phyloP scores from a whole-genome alignment of 352 stramenopile species.

The Discostella stelligera region DNA sequence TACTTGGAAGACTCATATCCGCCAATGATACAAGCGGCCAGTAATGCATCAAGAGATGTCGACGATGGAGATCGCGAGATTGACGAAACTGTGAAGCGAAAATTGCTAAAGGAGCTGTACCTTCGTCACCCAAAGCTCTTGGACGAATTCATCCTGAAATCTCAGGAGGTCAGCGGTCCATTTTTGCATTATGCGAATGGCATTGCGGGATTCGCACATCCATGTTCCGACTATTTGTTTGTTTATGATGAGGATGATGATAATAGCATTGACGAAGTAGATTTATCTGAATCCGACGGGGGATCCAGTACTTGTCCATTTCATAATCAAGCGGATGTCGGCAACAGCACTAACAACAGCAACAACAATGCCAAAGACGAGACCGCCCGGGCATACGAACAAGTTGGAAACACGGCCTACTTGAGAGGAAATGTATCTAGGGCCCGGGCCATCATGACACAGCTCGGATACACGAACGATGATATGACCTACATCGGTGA shows the following conservation, averaged over 20 bases:
- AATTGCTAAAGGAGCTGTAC: constrained; percentile 32
- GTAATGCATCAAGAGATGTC: constrained; percentile 22
- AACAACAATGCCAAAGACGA: constrained; percentile 49
- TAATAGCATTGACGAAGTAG: constrained; percentile 32
- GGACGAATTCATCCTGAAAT: constrained; percentile 40
- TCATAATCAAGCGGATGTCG: constrained; percentile 1
- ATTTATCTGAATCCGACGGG: constrained; percentile 2
- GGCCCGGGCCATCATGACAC: constrained; percentile 64
- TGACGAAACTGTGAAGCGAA: constrained; percentile 49
- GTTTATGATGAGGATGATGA: constrained; percentile 57
- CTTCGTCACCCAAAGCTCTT: constrained; percentile 24
- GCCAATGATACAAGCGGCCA: constrained; percentile 12
- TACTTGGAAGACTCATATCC: constrained; percentile 50
- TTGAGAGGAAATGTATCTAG: constrained; percentile 57
- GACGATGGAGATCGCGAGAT: constrained; percentile 22
- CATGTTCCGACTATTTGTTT: constrained; percentile 46
- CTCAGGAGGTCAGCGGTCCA: constrained; percentile 30
- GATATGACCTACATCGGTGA: constrained; percentile 58
- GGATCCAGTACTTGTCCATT: not conserved
- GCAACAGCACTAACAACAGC: not conserved
- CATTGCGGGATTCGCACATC: constrained; percentile 33
- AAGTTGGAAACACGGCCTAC: constrained; percentile 62
- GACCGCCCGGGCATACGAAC: constrained; percentile 64
- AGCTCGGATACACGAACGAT: constrained; percentile 60
- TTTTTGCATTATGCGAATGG: constrained; percentile 28